Evolutionary conservation across 2,329 filamentous ascomycete species (phyloP).

Genomic region (Xylariales sp.): DNA sequence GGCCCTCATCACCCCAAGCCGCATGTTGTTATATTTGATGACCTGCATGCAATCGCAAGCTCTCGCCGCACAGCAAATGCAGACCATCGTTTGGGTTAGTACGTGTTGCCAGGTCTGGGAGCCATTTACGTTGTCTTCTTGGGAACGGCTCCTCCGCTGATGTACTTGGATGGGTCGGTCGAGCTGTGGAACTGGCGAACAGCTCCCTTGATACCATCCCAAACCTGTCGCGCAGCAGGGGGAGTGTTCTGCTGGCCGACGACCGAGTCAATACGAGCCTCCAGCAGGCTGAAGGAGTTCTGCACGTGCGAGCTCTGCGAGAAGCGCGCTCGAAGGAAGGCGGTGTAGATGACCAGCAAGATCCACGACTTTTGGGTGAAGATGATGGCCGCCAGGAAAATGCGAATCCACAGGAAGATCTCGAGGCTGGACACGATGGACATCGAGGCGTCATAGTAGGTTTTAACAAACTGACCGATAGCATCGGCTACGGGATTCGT

Average conservation of each 20-base stretch:
- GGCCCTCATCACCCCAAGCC: too few species aligned
- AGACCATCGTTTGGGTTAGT: too few species aligned
- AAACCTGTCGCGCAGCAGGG: constrained; percentile 71
- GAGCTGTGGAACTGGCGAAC: constrained; percentile 71
- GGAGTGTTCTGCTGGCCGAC: constrained; percentile 85
- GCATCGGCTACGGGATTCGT: constrained; percentile 67
- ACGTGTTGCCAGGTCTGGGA: too few species aligned
- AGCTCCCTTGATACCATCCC: constrained; percentile 72
- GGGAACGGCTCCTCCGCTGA: constrained; percentile 51
- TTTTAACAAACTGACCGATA: constrained; percentile 93
- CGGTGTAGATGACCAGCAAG: constrained; percentile 77
- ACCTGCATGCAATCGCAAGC: too few species aligned
- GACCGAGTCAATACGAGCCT: constrained; percentile 72
- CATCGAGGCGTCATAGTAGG: constrained; percentile 97
- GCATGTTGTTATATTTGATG: too few species aligned
- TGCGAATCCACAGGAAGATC: constrained; percentile 79
- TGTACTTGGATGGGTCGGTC: constrained; percentile 75
- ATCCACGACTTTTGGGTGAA: constrained; percentile 93
- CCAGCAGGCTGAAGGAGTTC: constrained; percentile 67
- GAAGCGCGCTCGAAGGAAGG: constrained; percentile 87
- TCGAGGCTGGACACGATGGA: constrained; percentile 85
- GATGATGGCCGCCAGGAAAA: constrained; percentile 74
- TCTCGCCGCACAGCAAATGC: too few species aligned
- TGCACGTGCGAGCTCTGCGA: constrained; percentile 93
- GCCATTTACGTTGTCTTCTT: constrained; percentile 60